Evolutionary conservation across 768 basidiomycete genomes (phyloP).

Genomic region (Cystofilobasidium capitatum): DNA sequence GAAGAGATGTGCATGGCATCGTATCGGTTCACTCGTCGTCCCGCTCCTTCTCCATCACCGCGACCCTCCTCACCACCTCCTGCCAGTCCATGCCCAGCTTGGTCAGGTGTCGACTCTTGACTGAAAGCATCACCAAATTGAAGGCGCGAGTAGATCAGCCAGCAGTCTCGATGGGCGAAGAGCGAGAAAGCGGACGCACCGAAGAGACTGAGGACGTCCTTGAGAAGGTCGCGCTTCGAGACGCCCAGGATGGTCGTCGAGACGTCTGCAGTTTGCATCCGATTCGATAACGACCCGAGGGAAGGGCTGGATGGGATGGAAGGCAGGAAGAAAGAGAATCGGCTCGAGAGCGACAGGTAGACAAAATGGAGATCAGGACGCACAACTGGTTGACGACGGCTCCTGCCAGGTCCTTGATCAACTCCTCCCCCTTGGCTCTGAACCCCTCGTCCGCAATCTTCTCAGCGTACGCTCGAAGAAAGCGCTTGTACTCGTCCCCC

Average conservation of each 20-base stretch:
- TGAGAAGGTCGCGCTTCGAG: constrained; percentile 69
- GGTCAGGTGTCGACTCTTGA: constrained; percentile 61
- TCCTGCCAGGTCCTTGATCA: constrained; percentile 62
- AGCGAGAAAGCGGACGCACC: constrained; percentile 44
- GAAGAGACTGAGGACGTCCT: constrained; percentile 67
- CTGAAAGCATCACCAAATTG: constrained; percentile 41
- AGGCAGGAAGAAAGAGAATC: background rate
- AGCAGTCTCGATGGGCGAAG: background rate
- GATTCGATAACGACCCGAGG: constrained; percentile 57
- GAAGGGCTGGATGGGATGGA: constrained; percentile 53
- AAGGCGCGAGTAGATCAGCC: background rate
- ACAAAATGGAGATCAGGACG: constrained; percentile 38
- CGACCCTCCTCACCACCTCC: constrained; percentile 47
- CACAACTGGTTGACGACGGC: background rate
- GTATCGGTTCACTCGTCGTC: background rate
- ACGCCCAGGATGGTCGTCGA: constrained; percentile 56
- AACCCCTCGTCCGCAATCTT: constrained; percentile 84
- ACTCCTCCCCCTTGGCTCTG: constrained; percentile 75
- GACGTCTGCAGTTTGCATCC: background rate
- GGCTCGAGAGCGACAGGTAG: constrained; percentile 9
- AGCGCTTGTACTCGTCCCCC: constrained; percentile 65
- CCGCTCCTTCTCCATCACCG: constrained; percentile 19
- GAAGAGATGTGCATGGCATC: too few species aligned
- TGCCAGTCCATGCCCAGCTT: constrained; percentile 75
- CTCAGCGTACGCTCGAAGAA: constrained; percentile 65